Conservation (phyloP, 2,329 filamentous ascomycete genomes). For the Fusarium sp. region DNA sequence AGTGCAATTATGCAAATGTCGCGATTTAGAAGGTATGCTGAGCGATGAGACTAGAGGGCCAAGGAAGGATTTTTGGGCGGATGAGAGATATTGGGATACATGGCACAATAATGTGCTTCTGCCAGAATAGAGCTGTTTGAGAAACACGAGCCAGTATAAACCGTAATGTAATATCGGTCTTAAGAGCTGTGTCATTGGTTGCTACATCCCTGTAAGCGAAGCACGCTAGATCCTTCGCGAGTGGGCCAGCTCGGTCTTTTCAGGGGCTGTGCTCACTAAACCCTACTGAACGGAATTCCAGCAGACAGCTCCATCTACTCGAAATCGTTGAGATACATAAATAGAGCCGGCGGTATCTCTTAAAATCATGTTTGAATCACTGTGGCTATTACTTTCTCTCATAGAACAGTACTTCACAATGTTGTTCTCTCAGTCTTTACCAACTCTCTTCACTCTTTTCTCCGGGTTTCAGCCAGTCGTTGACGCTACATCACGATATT, state of each 20-base stretch:
- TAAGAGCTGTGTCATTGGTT: neutral
- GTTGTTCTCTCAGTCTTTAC: neutral
- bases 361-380: accelerated
- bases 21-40: neutral
- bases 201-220: neutral
- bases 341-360: accelerated
- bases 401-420: neutral
- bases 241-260: neutral
- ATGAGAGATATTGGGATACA: neutral
- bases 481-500: neutral
- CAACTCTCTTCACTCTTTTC: neutral
- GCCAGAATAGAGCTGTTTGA: neutral
- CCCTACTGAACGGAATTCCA: neutral
- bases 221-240: neutral
- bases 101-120: neutral
- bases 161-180: neutral
- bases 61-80: neutral
- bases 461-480: neutral
- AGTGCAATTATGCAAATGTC: neutral
- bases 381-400: accelerated
- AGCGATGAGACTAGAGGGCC: neutral
- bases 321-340: neutral
- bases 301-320: no score
- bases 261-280: neutral
- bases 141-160: accelerated